A percentile compares a stretch with the other conserved stretches of the same genome.
phyloP scores from a whole-genome alignment of 2,329 filamentous ascomycete species.

The Exophiala sideris region DNA sequence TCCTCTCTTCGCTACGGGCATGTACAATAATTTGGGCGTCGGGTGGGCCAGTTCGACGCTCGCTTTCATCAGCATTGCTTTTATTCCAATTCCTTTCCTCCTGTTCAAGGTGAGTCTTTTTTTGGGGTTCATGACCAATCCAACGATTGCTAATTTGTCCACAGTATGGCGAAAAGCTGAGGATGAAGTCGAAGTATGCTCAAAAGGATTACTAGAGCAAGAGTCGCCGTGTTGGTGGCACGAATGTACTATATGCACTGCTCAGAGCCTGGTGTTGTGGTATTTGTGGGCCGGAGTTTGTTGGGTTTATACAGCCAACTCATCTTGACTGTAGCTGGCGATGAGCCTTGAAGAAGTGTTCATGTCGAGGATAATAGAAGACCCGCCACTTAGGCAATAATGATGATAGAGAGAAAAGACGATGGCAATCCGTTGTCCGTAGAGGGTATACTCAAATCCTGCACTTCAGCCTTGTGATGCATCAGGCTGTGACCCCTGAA shows the following conservation, averaged over 20 bases:
- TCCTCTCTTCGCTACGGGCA: constrained; percentile 33
- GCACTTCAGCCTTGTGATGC: constrained; percentile 33
- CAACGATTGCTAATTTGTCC: neutral
- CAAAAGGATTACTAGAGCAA: constrained; percentile 16
- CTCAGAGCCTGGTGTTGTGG: too few species aligned
- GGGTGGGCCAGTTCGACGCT: constrained; percentile 38
- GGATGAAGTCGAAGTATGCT: constrained; percentile 16
- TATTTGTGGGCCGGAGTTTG: too few species aligned
- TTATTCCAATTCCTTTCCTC: constrained; percentile 32
- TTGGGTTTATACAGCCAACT: too few species aligned
- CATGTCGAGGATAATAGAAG: too few species aligned
- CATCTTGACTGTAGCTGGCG: too few species aligned
- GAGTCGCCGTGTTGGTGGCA: neutral
- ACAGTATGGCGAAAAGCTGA: constrained; percentile 17
- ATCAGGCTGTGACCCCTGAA: too few species aligned
- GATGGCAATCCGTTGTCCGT: too few species aligned
- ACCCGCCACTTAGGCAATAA: too few species aligned
- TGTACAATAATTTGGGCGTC: constrained; percentile 37
- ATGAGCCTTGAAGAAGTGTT: too few species aligned
- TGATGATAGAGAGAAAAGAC: too few species aligned
- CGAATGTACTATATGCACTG: neutral
- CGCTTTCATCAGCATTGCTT: constrained; percentile 34
- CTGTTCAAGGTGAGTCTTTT: constrained; percentile 10
- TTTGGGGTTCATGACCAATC: neutral
- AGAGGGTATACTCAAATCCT: too few species aligned